Evolutionary conservation across 2,329 filamentous ascomycete genomes (phyloP).

Genomic region (Aspergillus arachidicola): DNA sequence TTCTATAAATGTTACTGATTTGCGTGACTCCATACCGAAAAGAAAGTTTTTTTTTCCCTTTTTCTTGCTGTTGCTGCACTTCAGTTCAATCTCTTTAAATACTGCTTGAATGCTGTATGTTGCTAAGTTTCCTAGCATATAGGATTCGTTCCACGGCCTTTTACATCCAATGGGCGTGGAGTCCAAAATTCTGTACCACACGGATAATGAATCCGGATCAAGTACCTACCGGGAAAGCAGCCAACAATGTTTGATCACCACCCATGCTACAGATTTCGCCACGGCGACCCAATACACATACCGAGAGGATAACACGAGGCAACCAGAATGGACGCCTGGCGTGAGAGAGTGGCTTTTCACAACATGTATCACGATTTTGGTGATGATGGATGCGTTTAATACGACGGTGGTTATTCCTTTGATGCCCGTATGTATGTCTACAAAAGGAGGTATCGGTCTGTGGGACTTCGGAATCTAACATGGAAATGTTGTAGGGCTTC

Average conservation of each 20-base stretch:
- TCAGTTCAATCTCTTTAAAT: not conserved
- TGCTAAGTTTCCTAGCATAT: not conserved
- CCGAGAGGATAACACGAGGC: not conserved
- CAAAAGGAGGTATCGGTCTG: not conserved
- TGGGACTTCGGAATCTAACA: not conserved
- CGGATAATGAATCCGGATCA: conserved; percentile 16
- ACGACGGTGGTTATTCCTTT: conserved; percentile 51
- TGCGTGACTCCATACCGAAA: not conserved
- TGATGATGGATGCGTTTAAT: conserved; percentile 54
- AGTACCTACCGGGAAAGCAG: conserved; percentile 10
- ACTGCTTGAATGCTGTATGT: not conserved
- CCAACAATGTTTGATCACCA: conserved; percentile 11
- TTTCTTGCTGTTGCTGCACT: not conserved
- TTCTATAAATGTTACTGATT: not conserved
- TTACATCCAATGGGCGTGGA: conserved; percentile 20
- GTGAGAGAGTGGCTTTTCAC: conserved; percentile 47
- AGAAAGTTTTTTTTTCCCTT: not conserved
- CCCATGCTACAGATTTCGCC: conserved; percentile 2
- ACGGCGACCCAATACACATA: conserved; percentile 9
- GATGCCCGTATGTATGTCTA: conserved; percentile 41
- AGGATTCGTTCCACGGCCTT: not conserved
- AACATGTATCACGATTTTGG: conserved; percentile 45
- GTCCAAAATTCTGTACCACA: conserved; percentile 18
- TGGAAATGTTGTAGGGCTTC: conserved; percentile 22
- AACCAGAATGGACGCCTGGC: conserved; percentile 40